Conservation (phyloP, 2,329 filamentous ascomycete species). For the Apiospora hydei region DNA sequence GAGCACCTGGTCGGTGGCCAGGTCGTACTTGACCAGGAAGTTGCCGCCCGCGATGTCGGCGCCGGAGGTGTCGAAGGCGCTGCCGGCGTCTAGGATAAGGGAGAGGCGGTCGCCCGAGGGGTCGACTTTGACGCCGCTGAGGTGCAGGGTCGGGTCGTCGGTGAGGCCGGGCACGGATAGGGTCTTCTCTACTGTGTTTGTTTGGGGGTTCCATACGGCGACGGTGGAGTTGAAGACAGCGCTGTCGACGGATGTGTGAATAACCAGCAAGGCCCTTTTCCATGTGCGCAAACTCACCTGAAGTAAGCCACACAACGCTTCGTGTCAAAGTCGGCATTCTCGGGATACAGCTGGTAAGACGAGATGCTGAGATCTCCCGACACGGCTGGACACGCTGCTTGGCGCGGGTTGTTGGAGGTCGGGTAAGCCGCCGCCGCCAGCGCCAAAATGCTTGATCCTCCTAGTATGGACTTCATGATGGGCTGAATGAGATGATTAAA, state of each 20-base stretch:
- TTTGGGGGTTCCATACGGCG: constrained; percentile 41
- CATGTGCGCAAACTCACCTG: constrained; percentile 39
- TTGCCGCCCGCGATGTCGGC: constrained; percentile 46
- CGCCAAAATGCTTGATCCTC: background rate
- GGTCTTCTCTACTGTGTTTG: constrained; percentile 39
- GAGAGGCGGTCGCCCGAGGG: constrained; percentile 38
- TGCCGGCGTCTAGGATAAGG: constrained; percentile 45
- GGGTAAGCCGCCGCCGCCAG: background rate
- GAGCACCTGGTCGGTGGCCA: constrained; percentile 33
- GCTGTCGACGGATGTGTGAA: constrained; percentile 23
- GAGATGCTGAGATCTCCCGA: constrained; percentile 29
- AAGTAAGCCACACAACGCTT: constrained; percentile 43
- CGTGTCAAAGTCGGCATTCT: constrained; percentile 46
- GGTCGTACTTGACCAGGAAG: constrained; percentile 46
- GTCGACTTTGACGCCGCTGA: constrained; percentile 47
- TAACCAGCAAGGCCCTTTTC: no score
- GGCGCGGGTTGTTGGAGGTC: background rate
- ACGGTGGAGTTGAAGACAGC: constrained; percentile 45
- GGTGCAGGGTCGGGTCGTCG: constrained; percentile 39
- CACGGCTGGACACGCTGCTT: background rate
- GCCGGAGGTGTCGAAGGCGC: constrained; percentile 45
- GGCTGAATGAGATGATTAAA: background rate
- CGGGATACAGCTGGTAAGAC: constrained; percentile 45
- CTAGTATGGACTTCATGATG: background rate
- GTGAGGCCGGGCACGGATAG: constrained; percentile 42